A percentile compares a stretch with the other conserved stretches of the same genome.
These are phyloP conservation scores for Lentinula sp. DNA, from an alignment of 768 basidiomycete genomes.

Conservation along the genomic window DNA sequence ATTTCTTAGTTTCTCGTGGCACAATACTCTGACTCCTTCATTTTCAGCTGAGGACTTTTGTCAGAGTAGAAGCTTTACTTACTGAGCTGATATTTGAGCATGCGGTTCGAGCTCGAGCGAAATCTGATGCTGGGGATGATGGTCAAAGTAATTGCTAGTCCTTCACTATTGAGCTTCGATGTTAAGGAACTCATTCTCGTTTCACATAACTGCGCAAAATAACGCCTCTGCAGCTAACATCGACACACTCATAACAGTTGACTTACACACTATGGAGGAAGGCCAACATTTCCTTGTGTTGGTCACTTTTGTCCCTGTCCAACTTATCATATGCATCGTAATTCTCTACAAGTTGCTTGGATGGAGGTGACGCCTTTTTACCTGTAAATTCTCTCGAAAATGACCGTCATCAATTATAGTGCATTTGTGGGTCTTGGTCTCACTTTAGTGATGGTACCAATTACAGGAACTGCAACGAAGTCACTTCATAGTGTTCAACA, in stretches of 20 bases:
- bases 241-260: constrained; percentile 54
- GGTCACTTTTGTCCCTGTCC: background rate
- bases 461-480: constrained; percentile 35
- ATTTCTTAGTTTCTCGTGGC: background rate
- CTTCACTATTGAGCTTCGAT: background rate
- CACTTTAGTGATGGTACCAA: constrained; percentile 21
- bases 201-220: constrained; percentile 21
- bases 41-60: constrained; percentile 13
- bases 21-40: background rate
- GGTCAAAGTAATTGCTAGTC: background rate
- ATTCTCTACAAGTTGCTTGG: constrained; percentile 2
- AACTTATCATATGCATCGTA: background rate
- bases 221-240: constrained; percentile 42
- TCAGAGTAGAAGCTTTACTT: constrained; percentile 16
- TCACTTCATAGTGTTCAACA: constrained; percentile 25
- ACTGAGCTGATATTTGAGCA: constrained; percentile 20
- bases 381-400: background rate
- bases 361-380: background rate
- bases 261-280: constrained; percentile 16
- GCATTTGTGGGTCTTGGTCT: background rate
- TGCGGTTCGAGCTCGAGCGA: constrained; percentile 45
- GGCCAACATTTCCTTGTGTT: constrained; percentile 5
- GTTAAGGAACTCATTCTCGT: background rate
- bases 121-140: constrained; percentile 19
- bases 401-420: too few species aligned